Evolutionary conservation across 805 yeast species (phyloP).

Genomic region (Debaryomyces tyrocola): DNA sequence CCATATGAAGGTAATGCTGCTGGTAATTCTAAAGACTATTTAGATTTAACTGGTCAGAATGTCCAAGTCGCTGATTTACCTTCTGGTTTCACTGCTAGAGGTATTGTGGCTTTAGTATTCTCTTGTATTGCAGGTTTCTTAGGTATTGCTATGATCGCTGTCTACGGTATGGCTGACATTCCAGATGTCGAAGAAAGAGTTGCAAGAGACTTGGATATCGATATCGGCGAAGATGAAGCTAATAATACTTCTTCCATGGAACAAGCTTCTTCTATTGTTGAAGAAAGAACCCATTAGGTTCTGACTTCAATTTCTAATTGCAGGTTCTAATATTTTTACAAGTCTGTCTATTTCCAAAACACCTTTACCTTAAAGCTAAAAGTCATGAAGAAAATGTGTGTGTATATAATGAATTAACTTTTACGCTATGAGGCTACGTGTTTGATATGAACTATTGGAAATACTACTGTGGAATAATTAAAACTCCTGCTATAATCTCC

Average conservation of each 20-base stretch:
- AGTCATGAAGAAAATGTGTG: conserved; percentile 17
- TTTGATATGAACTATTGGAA: too few relatives aligned
- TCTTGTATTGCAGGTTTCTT: conserved; percentile 82
- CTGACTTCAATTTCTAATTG: not conserved
- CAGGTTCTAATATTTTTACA: not conserved
- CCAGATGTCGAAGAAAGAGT: conserved; percentile 65
- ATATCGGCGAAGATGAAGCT: conserved; percentile 33
- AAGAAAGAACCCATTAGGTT: not conserved
- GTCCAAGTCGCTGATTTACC: conserved; percentile 70
- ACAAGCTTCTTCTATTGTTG: not conserved
- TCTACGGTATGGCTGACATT: conserved; percentile 86
- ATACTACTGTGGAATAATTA: too few relatives aligned
- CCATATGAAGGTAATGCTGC: conserved; percentile 83
- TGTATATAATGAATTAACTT: conserved; percentile 10
- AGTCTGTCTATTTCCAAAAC: not conserved
- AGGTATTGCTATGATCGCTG: conserved; percentile 73
- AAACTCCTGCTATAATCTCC: too few relatives aligned
- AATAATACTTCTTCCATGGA: conserved; percentile 3
- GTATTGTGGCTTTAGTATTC: conserved; percentile 91
- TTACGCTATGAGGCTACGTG: too few relatives aligned
- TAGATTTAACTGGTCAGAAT: conserved; percentile 74
- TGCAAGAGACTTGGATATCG: conserved; percentile 52
- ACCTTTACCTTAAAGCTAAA: not conserved
- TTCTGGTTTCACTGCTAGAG: conserved; percentile 88
- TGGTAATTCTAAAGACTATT: conserved; percentile 61